These are phyloP conservation scores for Phytophthora sp. DNA, from an alignment of 352 stramenopile species.

Conservation along the genomic window DNA sequence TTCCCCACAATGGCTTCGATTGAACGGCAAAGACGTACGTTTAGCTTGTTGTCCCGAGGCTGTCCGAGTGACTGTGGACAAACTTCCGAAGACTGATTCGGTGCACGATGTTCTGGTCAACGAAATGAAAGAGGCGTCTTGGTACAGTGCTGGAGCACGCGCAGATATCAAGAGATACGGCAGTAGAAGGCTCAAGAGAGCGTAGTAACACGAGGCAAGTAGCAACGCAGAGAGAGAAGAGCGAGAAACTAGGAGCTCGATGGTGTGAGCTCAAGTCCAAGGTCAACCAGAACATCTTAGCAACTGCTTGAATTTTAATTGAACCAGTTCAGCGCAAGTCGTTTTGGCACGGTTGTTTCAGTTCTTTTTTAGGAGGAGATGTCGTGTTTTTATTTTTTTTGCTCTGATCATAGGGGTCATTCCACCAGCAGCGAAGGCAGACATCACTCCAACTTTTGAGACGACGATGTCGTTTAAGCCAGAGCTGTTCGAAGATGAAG, in stretches of 20 bases:
- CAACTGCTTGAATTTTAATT: conserved; percentile 18
- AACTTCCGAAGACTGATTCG: not conserved
- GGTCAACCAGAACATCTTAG: not conserved
- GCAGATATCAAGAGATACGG: not conserved
- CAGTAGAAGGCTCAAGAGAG: no score
- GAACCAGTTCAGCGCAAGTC: conserved; percentile 1
- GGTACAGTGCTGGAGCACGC: not conserved
- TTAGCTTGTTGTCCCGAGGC: not conserved
- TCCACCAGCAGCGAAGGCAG: conserved; percentile 1
- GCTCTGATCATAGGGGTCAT: conserved; percentile 3
- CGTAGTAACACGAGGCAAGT: conserved; percentile 1
- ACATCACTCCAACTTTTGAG: not conserved
- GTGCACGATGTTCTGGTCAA: not conserved
- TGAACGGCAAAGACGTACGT: not conserved
- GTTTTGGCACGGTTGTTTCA: conserved; percentile 31
- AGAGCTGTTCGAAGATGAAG: conserved; percentile 72
- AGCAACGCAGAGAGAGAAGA: not conserved
- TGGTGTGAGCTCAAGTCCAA: not conserved
- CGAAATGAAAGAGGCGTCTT: not conserved
- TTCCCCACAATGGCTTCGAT: not conserved
- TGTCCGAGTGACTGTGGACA: not conserved
- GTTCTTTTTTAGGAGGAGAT: conserved; percentile 27
- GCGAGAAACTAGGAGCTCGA: not conserved
- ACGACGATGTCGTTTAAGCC: conserved; percentile 72
- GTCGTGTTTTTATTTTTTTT: conserved; percentile 7